These are phyloP conservation scores for Nakazawaea siamensis DNA, from an alignment of 805 yeast genomes.

Conservation along the genomic window DNA sequence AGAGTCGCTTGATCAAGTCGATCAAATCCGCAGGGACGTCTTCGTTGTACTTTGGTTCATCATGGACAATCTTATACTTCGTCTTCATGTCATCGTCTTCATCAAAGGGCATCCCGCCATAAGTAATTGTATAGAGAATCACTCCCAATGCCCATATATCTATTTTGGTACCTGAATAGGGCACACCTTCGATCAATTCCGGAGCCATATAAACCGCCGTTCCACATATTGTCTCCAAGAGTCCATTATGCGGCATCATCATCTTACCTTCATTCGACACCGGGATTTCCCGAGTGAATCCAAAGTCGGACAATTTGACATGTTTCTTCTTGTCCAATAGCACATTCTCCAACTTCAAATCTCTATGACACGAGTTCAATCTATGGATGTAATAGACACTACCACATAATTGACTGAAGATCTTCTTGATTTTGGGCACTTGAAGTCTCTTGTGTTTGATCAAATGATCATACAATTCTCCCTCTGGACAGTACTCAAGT, in stretches of 20 bases:
- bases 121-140: slow-evolving; percentile 73
- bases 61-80: slow-evolving; percentile 49
- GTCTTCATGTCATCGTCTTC: slow-evolving; percentile 68
- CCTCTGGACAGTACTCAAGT: slow-evolving; percentile 82
- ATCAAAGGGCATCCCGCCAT: slow-evolving; percentile 89
- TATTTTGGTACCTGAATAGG: slow-evolving; percentile 71
- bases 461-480: slow-evolving; percentile 64
- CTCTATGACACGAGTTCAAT: slow-evolving; percentile 75
- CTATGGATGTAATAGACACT: slow-evolving; percentile 71
- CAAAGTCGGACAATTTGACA: slow-evolving; percentile 85
- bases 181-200: slow-evolving; percentile 60
- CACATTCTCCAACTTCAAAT: slow-evolving; percentile 75
- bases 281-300: slow-evolving; percentile 75
- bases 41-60: slow-evolving; percentile 52
- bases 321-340: slow-evolving; percentile 46
- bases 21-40: slow-evolving; percentile 41
- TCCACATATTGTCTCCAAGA: slow-evolving; percentile 83
- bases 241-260: slow-evolving; percentile 13
- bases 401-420: slow-evolving; percentile 60
- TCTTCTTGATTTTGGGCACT: slow-evolving; percentile 35
- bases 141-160: slow-evolving; percentile 94
- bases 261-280: slow-evolving; percentile 1
- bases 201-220: slow-evolving; percentile 97
- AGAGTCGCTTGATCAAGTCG: slow-evolving; percentile 41
- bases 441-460: slow-evolving; percentile 44